Evolutionary conservation across 140 eudicot genomes (phyloP).

Genomic region (Cichorium intybus): DNA sequence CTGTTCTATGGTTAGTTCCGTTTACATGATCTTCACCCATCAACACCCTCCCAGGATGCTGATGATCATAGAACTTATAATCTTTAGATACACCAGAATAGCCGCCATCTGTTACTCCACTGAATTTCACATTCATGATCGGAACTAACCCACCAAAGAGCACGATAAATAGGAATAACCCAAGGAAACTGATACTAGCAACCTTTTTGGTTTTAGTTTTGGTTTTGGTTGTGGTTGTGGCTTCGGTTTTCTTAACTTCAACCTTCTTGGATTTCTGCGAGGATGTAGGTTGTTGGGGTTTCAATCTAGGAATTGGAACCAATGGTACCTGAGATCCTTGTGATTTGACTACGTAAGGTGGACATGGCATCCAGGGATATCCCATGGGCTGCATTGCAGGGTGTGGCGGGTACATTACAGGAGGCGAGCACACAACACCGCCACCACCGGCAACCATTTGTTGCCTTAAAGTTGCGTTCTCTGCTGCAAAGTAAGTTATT

Average conservation of each 20-base stretch:
- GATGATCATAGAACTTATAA: constrained; percentile 34
- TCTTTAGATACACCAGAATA: constrained; percentile 25
- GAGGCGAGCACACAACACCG: constrained; percentile 33
- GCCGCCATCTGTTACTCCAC: constrained; percentile 34
- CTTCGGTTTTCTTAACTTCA: constrained; percentile 58
- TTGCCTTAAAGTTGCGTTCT: constrained; percentile 68
- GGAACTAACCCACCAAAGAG: constrained; percentile 90
- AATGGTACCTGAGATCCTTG: constrained; percentile 89
- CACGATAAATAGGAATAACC: constrained; percentile 69
- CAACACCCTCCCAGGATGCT: constrained; percentile 59
- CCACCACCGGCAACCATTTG: constrained; percentile 54
- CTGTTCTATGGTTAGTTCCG: constrained; percentile 28
- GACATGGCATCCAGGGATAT: constrained; percentile 84
- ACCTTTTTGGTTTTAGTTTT: constrained; percentile 72
- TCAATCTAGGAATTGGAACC: constrained; percentile 83
- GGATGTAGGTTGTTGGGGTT: constrained; percentile 47
- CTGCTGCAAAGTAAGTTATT: constrained; percentile 61
- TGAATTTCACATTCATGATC: constrained; percentile 60
- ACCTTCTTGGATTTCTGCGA: constrained; percentile 46
- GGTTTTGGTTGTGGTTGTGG: constrained; percentile 53
- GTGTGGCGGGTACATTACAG: constrained; percentile 65
- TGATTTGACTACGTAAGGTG: constrained; percentile 65
- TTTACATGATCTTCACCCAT: constrained; percentile 43
- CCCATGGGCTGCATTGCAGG: constrained; percentile 63
- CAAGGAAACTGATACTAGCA: constrained; percentile 83